Conservation (phyloP, 192 early-diverging fungal species). For the Linnemannia schmuckeri region DNA sequence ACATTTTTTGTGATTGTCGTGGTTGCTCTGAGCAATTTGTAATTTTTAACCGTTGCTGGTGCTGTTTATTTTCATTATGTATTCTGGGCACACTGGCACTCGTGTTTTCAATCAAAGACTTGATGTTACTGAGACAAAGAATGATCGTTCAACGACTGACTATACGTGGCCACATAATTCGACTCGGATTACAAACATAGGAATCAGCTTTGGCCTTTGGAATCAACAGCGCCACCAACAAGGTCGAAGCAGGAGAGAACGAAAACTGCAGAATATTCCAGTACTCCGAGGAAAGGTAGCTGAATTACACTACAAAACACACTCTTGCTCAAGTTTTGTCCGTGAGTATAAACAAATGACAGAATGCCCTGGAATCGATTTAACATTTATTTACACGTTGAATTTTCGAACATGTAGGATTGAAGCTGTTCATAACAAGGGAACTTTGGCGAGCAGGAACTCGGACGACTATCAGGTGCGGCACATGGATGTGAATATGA, state of each 20-base stretch:
- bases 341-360: not conserved
- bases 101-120: not conserved
- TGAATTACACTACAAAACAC: no score
- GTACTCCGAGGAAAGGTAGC: slow-evolving; percentile 62
- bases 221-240: slow-evolving; percentile 75
- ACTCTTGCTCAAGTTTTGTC: not conserved
- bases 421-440: slow-evolving; percentile 40
- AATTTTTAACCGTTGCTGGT: not conserved
- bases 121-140: not conserved
- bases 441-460: slow-evolving; percentile 67
- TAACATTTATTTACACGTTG: not conserved
- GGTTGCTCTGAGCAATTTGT: not conserved
- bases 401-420: slow-evolving; percentile 42
- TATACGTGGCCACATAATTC: not conserved
- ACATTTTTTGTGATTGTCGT: not conserved
- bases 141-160: not conserved
- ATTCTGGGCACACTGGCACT: not conserved
- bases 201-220: slow-evolving; percentile 73
- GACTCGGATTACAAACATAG: slow-evolving; percentile 36
- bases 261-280: slow-evolving; percentile 85
- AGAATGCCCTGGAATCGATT: not conserved
- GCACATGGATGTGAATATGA: not conserved
- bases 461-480: slow-evolving; percentile 69
- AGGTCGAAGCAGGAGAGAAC: slow-evolving; percentile 79
- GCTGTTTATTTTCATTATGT: not conserved